Conservation (phyloP, 192 early-diverging fungal species). For the Coemansia sp. region DNA sequence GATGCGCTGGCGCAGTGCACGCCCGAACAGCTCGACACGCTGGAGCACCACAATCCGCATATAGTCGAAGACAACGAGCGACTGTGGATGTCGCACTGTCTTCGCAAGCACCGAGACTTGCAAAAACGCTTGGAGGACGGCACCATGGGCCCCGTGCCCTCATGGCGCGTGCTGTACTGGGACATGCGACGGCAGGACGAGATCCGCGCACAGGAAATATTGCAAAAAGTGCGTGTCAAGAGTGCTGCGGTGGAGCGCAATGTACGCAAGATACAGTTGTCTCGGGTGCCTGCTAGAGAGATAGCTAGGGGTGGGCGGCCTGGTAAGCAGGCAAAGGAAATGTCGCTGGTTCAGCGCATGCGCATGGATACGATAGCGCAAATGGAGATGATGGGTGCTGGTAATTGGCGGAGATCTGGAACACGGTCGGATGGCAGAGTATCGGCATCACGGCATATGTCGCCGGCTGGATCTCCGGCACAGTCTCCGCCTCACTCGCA, state of each 20-base stretch:
- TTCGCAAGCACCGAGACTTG: constrained; percentile 21
- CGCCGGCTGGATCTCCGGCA: constrained; percentile 34
- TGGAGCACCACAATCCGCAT: constrained; percentile 49
- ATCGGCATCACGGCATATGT: constrained; percentile 1
- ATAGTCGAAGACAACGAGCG: constrained; percentile 44
- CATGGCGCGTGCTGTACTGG: constrained; percentile 41
- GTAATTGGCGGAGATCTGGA: not conserved
- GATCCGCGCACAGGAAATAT: constrained; percentile 34
- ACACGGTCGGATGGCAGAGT: not conserved
- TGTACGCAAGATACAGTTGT: constrained; percentile 31
- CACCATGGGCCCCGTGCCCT: constrained; percentile 9
- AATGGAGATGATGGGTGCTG: constrained; percentile 30
- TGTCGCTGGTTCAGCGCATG: constrained; percentile 39
- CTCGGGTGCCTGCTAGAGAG: not conserved
- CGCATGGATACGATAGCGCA: constrained; percentile 37
- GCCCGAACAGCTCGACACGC: constrained; percentile 39
- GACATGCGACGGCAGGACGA: constrained; percentile 39
- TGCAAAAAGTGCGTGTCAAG: constrained; percentile 35
- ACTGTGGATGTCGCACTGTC: constrained; percentile 35
- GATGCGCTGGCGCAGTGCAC: constrained; percentile 41
- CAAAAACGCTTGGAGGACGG: constrained; percentile 18
- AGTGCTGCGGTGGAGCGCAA: constrained; percentile 31
- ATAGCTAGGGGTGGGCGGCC: not conserved
- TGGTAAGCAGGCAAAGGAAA: not conserved
- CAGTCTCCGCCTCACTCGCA: constrained; percentile 29